phyloP scores from a whole-genome alignment of 306 rosid genomes.

The Arachis stenosperma region DNA sequence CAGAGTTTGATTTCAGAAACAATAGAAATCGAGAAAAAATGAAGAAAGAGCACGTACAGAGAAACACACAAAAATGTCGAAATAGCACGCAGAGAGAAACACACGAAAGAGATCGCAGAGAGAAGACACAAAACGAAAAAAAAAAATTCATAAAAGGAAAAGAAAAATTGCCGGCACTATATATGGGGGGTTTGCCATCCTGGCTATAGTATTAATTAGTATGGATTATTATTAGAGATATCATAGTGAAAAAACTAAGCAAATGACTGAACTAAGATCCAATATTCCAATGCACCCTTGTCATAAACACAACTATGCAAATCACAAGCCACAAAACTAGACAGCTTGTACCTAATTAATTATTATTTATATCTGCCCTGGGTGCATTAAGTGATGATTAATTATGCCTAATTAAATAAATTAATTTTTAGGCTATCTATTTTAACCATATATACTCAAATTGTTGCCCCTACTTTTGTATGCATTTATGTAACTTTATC shows the following conservation, averaged over 20 bases:
- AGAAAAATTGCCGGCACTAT: conserved; percentile 45
- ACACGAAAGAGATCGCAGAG: no score
- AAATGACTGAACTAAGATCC: conserved; percentile 33
- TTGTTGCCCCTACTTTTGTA: conserved; percentile 12
- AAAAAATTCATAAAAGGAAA: no score
- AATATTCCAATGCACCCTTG: conserved; percentile 39
- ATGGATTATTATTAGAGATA: neutral
- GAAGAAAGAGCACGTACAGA: no score
- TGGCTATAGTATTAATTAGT: conserved; percentile 31
- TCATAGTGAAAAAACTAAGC: neutral
- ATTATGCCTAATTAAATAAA: conserved; percentile 38
- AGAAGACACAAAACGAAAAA: no score
- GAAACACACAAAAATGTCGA: no score
- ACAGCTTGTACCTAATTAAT: conserved; percentile 46
- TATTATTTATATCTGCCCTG: conserved; percentile 31
- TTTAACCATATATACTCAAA: conserved; percentile 24
- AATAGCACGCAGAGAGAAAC: no score
- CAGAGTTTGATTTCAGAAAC: no score
- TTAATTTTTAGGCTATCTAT: conserved; percentile 17
- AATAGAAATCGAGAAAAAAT: no score
- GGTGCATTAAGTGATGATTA: conserved; percentile 33
- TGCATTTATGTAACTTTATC: neutral
- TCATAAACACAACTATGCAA: conserved; percentile 43
- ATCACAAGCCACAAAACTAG: conserved; percentile 38
- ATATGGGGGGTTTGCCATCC: conserved; percentile 34